Conservation (phyloP, 2,329 filamentous ascomycete genomes). For the Colletotrichum endophyticum region DNA sequence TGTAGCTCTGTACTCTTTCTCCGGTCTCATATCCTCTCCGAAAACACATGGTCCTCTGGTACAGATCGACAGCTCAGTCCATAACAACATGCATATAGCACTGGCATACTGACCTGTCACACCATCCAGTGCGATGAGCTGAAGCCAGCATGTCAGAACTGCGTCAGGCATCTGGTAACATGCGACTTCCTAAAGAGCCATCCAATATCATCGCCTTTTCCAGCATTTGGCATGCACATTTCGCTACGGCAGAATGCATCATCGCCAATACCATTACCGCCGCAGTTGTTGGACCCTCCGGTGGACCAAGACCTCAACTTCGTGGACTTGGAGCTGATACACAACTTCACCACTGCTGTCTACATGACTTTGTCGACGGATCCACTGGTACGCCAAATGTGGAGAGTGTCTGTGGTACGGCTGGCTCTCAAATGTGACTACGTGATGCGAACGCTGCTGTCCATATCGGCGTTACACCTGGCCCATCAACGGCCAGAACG, state of each 20-base stretch:
- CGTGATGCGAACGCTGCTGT: slow-evolving; percentile 54
- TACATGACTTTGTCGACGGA: slow-evolving; percentile 49
- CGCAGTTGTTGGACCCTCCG: background rate
- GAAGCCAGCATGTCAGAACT: slow-evolving; percentile 29
- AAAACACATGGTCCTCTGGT: background rate
- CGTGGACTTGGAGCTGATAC: slow-evolving; percentile 55
- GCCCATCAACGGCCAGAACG: slow-evolving; percentile 42
- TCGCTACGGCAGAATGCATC: background rate
- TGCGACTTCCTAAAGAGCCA: slow-evolving; percentile 27
- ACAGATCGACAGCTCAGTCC: background rate
- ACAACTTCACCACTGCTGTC: slow-evolving; percentile 57
- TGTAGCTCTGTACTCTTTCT: background rate
- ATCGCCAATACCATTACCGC: background rate
- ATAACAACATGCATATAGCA: background rate
- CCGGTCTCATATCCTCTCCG: background rate
- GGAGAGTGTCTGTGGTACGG: slow-evolving; percentile 50
- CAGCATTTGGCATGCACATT: background rate
- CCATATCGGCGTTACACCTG: slow-evolving; percentile 54
- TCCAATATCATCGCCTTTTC: background rate
- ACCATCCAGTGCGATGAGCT: slow-evolving; percentile 28
- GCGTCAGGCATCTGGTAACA: slow-evolving; percentile 27
- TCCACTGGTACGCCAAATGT: slow-evolving; percentile 46
- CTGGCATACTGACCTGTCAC: background rate
- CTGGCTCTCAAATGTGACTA: slow-evolving; percentile 51
- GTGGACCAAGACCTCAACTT: slow-evolving; percentile 36